Base-by-base conservation (phyloP, 1,284 basidiomycete species). In the Ustilago curta region DNA sequence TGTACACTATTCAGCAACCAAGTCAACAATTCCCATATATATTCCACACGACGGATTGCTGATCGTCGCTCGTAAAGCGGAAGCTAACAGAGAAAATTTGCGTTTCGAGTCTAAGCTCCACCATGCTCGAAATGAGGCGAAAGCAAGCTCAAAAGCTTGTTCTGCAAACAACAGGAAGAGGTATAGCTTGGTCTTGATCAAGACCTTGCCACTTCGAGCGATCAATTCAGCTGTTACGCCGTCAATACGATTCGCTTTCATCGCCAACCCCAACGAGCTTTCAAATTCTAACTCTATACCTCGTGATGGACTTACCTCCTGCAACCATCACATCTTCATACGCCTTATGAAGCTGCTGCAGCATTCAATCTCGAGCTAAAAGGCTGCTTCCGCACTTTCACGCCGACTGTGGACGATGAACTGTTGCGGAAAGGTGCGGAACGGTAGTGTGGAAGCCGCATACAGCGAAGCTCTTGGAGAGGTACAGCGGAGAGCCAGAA, bases 1-100 rank as follows among this genome's bases (percentile, higher is more conserved):
- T 58, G 56, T 58, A 58, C 21, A 58, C 47, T 49, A 58, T 31
- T 14, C 27, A 18, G 39, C 47, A 50, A 14, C 18, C 25, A 14
- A 14, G 32, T 11, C 47, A 35, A 37, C 31, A 19, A 11, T 6
- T 11, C 19, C 11, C 4, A 29, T 8, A 35, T n/a, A 3, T 6
- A 18, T n/a, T 27, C 21, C 12, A 45, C 44, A 18, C 44, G 27
- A 45, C 14, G 9, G 18, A 54, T 7, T 27, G 14, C 6, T 39
- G 19, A 12, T n/a, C 14, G 1, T 35, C 32, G 5, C 8, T 8
- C 23, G 31, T 27, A 27, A 47, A 29, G 44, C 23, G 6, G 3
- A 14, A 47, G 23, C 45, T 47, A 27, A 29, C 6, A 12, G 14
- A 29, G 12, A 4, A 12, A 51, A 37, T 51, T 27, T 18, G 6